Conservation (phyloP, 2,329 filamentous ascomycete genomes). For the Alternaria triticina region DNA sequence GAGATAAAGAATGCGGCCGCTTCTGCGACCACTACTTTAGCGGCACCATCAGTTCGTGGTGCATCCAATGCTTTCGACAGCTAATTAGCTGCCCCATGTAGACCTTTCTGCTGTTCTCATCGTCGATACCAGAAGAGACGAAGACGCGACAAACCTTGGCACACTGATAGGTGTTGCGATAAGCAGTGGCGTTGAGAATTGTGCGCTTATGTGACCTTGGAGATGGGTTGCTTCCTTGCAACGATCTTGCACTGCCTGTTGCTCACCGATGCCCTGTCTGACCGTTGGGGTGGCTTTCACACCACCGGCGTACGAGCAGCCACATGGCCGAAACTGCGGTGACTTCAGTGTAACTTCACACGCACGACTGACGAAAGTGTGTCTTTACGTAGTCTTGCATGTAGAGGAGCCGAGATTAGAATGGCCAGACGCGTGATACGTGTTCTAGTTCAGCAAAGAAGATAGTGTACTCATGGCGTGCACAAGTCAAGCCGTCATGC, state of each 20-base stretch:
- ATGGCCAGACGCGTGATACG: neutral
- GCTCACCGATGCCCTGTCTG: neutral
- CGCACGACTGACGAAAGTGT: neutral
- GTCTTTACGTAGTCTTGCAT: neutral
- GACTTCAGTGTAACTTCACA: conserved; percentile 4
- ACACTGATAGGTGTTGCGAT: neutral
- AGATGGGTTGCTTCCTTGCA: neutral
- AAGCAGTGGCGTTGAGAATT: neutral
- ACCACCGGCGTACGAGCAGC: conserved; percentile 4
- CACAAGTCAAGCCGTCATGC: neutral
- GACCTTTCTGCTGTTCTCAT: neutral
- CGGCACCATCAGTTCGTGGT: neutral
- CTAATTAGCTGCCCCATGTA: neutral
- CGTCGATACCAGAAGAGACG: neutral
- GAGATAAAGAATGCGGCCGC: neutral
- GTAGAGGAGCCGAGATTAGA: neutral
- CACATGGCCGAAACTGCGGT: conserved; percentile 20
- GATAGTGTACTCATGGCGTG: neutral
- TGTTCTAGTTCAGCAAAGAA: neutral
- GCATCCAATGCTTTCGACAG: neutral
- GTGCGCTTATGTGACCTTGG: neutral
- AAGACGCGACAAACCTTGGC: neutral
- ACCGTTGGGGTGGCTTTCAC: neutral
- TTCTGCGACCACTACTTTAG: neutral
- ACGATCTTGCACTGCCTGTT: neutral